phyloP scores from a whole-genome alignment of 2,329 filamentous ascomycete genomes.

The Colletotrichum musicola region DNA sequence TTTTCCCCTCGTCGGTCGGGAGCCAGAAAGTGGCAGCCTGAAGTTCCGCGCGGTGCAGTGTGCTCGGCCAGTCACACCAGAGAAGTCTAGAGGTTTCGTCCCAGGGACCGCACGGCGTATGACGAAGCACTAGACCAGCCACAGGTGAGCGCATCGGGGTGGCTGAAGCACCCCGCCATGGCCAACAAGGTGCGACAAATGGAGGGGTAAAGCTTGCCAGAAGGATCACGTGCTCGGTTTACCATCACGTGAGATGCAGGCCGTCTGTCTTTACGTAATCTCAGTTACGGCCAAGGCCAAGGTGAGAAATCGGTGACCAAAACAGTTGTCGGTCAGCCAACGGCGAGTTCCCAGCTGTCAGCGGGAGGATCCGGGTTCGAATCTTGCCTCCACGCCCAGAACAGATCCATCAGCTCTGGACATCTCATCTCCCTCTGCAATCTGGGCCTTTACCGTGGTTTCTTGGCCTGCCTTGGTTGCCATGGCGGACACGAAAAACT shows the following conservation, averaged over 20 bases:
- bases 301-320: not conserved
- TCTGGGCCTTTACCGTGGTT: not conserved
- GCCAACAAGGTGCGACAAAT: slow-evolving; percentile 27
- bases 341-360: not conserved
- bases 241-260: rapidly evolving
- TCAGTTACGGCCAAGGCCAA: not conserved
- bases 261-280: not conserved
- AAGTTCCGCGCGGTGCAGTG: slow-evolving; percentile 1
- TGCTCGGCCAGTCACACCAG: slow-evolving; percentile 22
- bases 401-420: not conserved
- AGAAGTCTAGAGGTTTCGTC: slow-evolving; percentile 35
- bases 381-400: not conserved
- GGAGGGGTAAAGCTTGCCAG: slow-evolving; percentile 33
- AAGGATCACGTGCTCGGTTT: not conserved
- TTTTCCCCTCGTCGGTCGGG: slow-evolving; percentile 1
- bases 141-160: slow-evolving; percentile 10
- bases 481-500: slow-evolving; percentile 13
- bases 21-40: slow-evolving; percentile 34
- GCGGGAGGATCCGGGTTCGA: slow-evolving; percentile 15
- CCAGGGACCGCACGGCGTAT: slow-evolving; percentile 20
- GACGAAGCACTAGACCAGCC: slow-evolving; percentile 37
- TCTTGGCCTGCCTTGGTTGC: slow-evolving; percentile 6
- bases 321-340: not conserved
- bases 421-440: not conserved
- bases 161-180: slow-evolving; percentile 38